Conservation (phyloP, 2,329 filamentous ascomycete species). For the Westerdykella aurantiaca region DNA sequence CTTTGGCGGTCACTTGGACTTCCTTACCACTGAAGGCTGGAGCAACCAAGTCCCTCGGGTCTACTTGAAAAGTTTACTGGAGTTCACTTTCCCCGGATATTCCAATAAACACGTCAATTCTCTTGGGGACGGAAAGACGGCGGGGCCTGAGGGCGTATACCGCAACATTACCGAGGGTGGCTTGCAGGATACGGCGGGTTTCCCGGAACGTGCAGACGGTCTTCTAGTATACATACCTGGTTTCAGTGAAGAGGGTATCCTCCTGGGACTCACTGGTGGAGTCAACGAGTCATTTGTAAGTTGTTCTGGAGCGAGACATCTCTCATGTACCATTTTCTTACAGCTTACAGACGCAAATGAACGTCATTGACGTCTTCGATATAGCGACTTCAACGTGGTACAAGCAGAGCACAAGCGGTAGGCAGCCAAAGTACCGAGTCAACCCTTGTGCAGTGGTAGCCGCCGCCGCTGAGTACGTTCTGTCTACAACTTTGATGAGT, state of each 20-base stretch:
- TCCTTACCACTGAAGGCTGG: constrained; percentile 60
- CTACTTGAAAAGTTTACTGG: constrained; percentile 68
- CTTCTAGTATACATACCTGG: constrained; percentile 69
- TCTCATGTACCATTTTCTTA: constrained; percentile 1
- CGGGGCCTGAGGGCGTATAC: constrained; percentile 58
- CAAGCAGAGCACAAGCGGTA: constrained; percentile 61
- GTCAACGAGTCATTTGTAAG: constrained; percentile 60
- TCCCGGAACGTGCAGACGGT: constrained; percentile 69
- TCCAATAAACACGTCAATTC: constrained; percentile 57
- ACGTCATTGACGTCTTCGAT: constrained; percentile 74
- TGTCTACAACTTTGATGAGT: not conserved
- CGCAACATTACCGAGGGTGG: constrained; percentile 70
- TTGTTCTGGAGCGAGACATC: not conserved
- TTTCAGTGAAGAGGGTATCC: constrained; percentile 66
- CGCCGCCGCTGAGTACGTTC: constrained; percentile 55
- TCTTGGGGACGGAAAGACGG: constrained; percentile 50
- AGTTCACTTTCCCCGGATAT: constrained; percentile 69
- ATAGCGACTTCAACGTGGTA: constrained; percentile 66
- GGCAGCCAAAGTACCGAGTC: constrained; percentile 54
- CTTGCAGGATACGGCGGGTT: constrained; percentile 59
- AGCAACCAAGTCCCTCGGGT: constrained; percentile 57
- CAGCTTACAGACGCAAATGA: constrained; percentile 55
- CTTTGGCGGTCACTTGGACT: constrained; percentile 71
- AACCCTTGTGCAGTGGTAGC: constrained; percentile 69
- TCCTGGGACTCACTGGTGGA: constrained; percentile 73